Evolutionary conservation across 768 basidiomycete genomes (phyloP).

Genomic region (Lactifluus hygrophoroides): DNA sequence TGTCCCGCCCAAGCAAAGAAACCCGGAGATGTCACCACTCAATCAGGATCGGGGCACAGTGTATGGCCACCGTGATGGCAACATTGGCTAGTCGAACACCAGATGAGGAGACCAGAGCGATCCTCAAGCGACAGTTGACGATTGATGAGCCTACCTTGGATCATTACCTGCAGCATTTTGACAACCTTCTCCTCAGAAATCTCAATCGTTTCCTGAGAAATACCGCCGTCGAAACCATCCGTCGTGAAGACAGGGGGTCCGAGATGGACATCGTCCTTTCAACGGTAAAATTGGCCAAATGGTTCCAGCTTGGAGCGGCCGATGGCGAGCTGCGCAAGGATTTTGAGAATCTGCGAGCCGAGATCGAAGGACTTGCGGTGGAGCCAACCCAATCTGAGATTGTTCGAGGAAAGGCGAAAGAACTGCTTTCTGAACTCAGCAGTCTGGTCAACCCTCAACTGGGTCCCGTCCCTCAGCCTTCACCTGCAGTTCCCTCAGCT

Average conservation of each 20-base stretch:
- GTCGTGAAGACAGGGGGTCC: too few species aligned
- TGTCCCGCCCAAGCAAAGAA: not conserved
- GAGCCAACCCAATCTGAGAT: not conserved
- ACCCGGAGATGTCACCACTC: not conserved
- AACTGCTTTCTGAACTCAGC: not conserved
- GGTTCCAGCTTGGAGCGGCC: not conserved
- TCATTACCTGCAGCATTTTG: not conserved
- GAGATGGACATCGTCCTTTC: not conserved
- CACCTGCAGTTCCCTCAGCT: too few species aligned
- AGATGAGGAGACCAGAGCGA: not conserved
- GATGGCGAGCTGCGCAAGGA: not conserved
- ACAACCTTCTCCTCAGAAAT: not conserved
- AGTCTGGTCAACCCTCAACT: too few species aligned
- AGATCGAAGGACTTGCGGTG: not conserved
- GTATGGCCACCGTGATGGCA: not conserved
- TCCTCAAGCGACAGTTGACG: not conserved
- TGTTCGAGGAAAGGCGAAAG: not conserved
- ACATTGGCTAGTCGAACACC: not conserved
- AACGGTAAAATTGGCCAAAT: not conserved
- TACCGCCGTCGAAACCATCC: not conserved
- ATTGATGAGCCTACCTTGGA: not conserved
- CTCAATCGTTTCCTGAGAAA: constrained; percentile 3
- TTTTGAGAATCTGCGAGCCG: not conserved
- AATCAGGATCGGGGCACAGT: not conserved
- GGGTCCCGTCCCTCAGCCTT: too few species aligned